Conservation (phyloP, 108 stramenopile genomes). For the Stephanodiscus minutulus region DNA sequence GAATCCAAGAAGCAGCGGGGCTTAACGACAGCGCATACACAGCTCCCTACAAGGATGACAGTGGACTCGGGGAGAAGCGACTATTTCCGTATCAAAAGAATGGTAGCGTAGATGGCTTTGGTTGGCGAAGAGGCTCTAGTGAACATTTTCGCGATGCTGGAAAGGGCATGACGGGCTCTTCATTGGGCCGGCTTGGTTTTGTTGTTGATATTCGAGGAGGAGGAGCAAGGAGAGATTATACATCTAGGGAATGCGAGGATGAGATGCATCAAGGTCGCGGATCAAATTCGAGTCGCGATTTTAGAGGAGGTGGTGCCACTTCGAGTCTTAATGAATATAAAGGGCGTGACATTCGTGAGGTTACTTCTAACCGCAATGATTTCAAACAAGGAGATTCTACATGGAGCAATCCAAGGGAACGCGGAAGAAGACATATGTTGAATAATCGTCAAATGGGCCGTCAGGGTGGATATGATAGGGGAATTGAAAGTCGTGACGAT, state of each 20-base stretch:
- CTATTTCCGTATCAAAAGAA: not conserved
- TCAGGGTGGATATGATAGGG: no score
- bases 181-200: not conserved
- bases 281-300: not conserved
- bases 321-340: no score
- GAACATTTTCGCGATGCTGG: not conserved
- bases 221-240: not conserved
- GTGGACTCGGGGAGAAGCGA: not conserved
- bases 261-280: not conserved
- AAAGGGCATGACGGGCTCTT: not conserved
- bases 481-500: no score
- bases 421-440: no score
- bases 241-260: slow-evolving; percentile 1
- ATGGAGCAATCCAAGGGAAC: no score
- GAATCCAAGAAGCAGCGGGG: not conserved
- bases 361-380: no score
- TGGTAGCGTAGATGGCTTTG: slow-evolving; percentile 5
- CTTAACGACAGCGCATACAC: not conserved
- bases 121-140: not conserved
- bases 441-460: no score
- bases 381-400: no score
- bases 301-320: not conserved
- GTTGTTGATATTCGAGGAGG: not conserved
- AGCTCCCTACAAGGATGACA: slow-evolving; percentile 6
- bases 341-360: no score